Conservation (phyloP, 192 early-diverging fungal genomes). For the Entomortierella parvispora region DNA sequence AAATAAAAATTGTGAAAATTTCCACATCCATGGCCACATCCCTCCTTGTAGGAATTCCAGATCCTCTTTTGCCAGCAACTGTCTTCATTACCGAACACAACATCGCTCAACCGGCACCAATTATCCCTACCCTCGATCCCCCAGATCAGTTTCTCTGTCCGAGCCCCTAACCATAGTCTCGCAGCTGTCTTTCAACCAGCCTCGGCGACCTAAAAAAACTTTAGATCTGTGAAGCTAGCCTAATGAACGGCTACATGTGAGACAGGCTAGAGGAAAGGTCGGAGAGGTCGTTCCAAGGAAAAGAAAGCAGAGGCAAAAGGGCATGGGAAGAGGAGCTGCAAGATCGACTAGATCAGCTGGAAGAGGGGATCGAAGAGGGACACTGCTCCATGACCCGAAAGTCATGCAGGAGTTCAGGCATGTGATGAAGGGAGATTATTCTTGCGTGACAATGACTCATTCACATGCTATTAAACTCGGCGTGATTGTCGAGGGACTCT, state of each 20-base stretch:
- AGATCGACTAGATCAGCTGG: constrained; percentile 32
- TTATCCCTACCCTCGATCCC: neutral
- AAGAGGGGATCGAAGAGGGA: constrained; percentile 43
- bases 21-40: constrained; percentile 52
- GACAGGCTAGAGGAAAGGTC: constrained; percentile 5
- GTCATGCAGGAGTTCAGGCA: constrained; percentile 14
- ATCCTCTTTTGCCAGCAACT: constrained; percentile 20
- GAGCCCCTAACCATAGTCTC: constrained; percentile 1
- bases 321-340: constrained; percentile 9
- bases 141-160: neutral
- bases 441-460: constrained; percentile 54
- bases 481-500: constrained; percentile 45
- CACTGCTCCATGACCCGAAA: constrained; percentile 2
- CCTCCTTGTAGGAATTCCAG: constrained; percentile 53
- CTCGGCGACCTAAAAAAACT: constrained; percentile 37
- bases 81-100: constrained; percentile 37
- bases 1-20: constrained; percentile 15
- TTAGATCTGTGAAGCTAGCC: constrained; percentile 10
- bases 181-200: neutral
- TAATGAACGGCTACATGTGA: neutral
- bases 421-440: constrained; percentile 46
- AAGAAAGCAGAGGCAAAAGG: neutral
- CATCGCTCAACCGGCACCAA: constrained; percentile 7
- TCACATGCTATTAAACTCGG: constrained; percentile 51
- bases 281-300: neutral